Conservation (phyloP, 106 monocot species). For the Apostasia ramifera region DNA sequence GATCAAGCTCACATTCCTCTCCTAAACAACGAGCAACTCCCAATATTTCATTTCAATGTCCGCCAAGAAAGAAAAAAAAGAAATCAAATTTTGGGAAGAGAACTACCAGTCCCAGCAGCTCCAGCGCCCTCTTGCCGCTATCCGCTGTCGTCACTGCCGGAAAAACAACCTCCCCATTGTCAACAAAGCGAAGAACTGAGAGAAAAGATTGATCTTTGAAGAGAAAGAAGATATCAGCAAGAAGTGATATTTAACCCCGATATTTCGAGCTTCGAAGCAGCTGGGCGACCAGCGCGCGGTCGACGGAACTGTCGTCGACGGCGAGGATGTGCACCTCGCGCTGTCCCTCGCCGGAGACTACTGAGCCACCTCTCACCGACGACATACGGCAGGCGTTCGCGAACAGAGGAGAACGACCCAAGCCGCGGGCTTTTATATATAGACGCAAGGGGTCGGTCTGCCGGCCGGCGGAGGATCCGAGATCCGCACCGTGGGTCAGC, state of each 20-base stretch:
- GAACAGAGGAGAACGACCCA: too few species aligned
- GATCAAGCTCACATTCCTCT: slow-evolving; percentile 64
- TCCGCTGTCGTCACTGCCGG: slow-evolving; percentile 69
- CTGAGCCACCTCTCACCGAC: too few species aligned
- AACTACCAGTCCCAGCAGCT: slow-evolving; percentile 46
- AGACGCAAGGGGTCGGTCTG: too few species aligned
- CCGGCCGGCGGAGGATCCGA: too few species aligned
- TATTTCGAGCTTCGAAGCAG: slow-evolving; percentile 35
- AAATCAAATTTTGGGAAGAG: neutral
- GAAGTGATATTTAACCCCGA: slow-evolving; percentile 21
- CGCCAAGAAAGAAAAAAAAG: neutral
- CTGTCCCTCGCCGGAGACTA: too few species aligned
- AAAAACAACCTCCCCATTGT: neutral
- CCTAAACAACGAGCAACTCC: slow-evolving; percentile 15
- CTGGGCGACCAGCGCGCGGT: slow-evolving; percentile 49
- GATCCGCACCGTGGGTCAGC: too few species aligned
- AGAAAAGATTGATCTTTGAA: neutral
- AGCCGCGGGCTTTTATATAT: too few species aligned
- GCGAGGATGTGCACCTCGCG: slow-evolving; percentile 39
- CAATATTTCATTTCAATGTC: neutral
- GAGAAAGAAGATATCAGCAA: neutral
- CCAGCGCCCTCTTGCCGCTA: slow-evolving; percentile 64
- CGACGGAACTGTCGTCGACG: slow-evolving; percentile 72
- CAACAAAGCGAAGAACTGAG: neutral
- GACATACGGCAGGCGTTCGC: too few species aligned